Evolutionary conservation across 2,329 filamentous ascomycete genomes (phyloP).

Genomic region (Fusarium denticulatum): DNA sequence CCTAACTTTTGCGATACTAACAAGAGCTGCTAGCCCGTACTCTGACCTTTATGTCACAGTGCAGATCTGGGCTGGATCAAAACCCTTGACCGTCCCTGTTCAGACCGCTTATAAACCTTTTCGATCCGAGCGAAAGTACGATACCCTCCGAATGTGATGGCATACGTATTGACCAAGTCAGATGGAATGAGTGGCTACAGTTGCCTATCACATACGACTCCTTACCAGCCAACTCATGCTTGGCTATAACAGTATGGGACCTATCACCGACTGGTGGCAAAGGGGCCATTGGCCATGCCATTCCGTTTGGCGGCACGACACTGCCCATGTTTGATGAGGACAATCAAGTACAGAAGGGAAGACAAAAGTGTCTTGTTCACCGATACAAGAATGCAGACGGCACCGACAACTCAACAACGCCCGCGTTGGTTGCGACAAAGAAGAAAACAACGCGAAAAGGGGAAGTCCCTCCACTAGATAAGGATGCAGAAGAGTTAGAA

Average conservation of each 20-base stretch:
- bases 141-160: not conserved
- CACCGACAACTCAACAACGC: conserved; percentile 81
- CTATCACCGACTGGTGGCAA: conserved; percentile 80
- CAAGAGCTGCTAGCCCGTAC: conserved; percentile 63
- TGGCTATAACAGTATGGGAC: conserved; percentile 97
- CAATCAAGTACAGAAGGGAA: conserved; percentile 88
- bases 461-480: conserved; percentile 65
- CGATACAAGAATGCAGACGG: conserved; percentile 87
- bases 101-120: conserved; percentile 96
- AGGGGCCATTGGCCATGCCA: conserved; percentile 76
- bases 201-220: conserved; percentile 86
- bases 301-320: conserved; percentile 95
- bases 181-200: conserved; percentile 97
- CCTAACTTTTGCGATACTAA: conserved; percentile 32
- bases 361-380: conserved; percentile 90
- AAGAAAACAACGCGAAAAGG: conserved; percentile 62
- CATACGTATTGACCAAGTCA: conserved; percentile 44
- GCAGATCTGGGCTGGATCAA: conserved; percentile 95
- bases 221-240: conserved; percentile 80
- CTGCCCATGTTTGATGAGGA: conserved; percentile 91
- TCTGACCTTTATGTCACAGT: conserved; percentile 94
- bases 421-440: conserved; percentile 68
- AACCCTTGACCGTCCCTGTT: conserved; percentile 88
- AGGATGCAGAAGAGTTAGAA: conserved; percentile 85
- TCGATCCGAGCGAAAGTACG: conserved; percentile 73